Evolutionary conservation across 1,284 basidiomycete genomes (phyloP), one percentile per base, ranked within the genome.

Genomic region (Grifola frondosa): DNA sequence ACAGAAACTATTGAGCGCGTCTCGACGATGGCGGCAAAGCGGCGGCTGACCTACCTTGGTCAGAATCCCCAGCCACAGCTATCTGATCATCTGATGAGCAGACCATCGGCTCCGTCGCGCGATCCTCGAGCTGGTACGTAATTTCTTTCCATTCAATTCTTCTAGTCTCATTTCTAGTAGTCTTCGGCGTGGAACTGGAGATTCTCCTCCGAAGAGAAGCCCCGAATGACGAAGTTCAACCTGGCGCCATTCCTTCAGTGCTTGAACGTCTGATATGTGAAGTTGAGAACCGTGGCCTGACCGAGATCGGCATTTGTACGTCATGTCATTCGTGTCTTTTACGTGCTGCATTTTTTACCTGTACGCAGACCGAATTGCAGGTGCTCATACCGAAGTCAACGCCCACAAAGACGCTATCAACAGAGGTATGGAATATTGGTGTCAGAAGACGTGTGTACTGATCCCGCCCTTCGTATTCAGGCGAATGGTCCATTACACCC

Each of bases 231-330:
- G 70, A 77, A 4, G 62, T 82, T 19, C 64, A 64, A 12, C 67
- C 74, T 26, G 84, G 83, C 2, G 67, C 77, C 4, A 65, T 90
- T 32, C 88, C 90, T 10, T 69, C 64, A 8, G 70, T 89, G 40
- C 69, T 91, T 28, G 74, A 82, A 43, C 71, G 73, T 37, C 83
- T 84, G 58, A 65, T 92, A 31, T 54, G 58, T 2, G 87, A 87
- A 60, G 77, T 92, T 20, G 89, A 92, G 62, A 55, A 65, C 11
- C 79, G 87, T 44, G 90, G 88, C 19, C 65, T 91, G 52, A 78
- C 70, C 12, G 87, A 91, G 71, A 79, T 87, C 50, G 89, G 89
- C 16, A 88, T 92, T 25, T 92, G 87, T 90, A 60, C 58, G 83
- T 72, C 23, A 17, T 23, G 31, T 37, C 23, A 6, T 24, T n/a